Conservation (phyloP, 2,329 filamentous ascomycete genomes). For the Dactylellina sp. region DNA sequence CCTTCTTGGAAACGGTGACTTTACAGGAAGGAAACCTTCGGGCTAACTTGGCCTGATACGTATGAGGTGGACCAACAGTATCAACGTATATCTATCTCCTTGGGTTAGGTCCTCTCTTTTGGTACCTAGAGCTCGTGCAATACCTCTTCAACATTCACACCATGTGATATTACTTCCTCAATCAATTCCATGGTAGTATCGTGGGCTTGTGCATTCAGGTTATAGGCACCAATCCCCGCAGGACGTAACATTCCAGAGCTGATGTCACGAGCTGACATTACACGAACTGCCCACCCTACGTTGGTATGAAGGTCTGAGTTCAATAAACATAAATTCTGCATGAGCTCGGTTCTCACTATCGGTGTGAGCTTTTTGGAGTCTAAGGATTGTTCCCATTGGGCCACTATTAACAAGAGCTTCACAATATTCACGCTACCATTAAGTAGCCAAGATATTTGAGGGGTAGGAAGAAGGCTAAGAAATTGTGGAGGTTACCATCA, state of each 20-base stretch:
- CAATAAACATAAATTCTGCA: constrained; percentile 64
- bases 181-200: constrained; percentile 79
- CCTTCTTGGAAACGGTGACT: constrained; percentile 87
- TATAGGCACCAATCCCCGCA: constrained; percentile 69
- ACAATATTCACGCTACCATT: background rate
- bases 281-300: constrained; percentile 85
- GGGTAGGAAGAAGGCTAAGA: background rate
- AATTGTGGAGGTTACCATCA: constrained; percentile 72
- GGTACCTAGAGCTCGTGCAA: background rate
- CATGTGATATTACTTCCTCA: constrained; percentile 77
- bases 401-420: constrained; percentile 76
- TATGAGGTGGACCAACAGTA: constrained; percentile 83
- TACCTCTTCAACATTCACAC: constrained; percentile 80
- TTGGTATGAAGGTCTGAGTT: constrained; percentile 64
- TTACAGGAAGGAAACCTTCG: constrained; percentile 81
- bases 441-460: background rate
- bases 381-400: constrained; percentile 77
- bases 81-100: constrained; percentile 81
- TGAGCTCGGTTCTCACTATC: constrained; percentile 78
- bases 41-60: constrained; percentile 87
- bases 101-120: constrained; percentile 7
- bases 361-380: constrained; percentile 93
- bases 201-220: constrained; percentile 83
- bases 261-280: constrained; percentile 87
- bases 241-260: constrained; percentile 79